Percentiles rank a stretch among this genome's conserved stretches.
Conservation (phyloP, 23 red algal species). For the Gracilaria vermiculophylla region DNA sequence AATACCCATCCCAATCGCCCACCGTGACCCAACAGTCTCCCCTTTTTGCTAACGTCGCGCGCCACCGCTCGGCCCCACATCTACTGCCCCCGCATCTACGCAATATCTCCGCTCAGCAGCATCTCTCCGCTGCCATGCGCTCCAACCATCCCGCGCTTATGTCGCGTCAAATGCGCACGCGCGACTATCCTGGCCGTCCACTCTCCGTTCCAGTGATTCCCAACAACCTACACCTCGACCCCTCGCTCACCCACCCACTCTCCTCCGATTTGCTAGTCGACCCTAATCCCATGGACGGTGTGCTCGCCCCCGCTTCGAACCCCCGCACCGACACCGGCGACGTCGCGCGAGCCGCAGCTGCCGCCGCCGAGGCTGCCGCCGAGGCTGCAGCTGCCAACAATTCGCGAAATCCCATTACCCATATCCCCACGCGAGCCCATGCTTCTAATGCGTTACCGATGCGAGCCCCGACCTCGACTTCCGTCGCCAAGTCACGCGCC, state of each 20-base stretch:
- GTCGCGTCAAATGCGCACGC: background rate
- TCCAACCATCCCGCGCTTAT: background rate
- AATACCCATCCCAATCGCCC: background rate
- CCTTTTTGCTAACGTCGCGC: background rate
- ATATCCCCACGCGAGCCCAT: background rate
- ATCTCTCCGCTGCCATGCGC: constrained; percentile 12
- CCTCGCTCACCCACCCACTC: background rate
- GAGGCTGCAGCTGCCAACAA: constrained; percentile 5
- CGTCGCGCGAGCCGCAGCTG: background rate
- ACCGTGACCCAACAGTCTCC: background rate
- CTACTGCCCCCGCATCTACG: background rate
- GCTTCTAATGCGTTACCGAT: background rate
- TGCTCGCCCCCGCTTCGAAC: background rate
- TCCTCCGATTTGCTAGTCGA: background rate
- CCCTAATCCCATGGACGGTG: background rate
- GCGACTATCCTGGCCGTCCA: background rate
- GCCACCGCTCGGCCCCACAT: background rate
- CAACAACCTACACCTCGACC: background rate
- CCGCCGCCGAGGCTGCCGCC: background rate
- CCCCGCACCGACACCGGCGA: background rate
- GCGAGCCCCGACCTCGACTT: background rate
- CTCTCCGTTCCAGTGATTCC: background rate
- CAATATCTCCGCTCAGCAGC: background rate
- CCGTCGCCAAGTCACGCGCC: background rate
- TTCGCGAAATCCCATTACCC: background rate